phyloP scores from a whole-genome alignment of 768 basidiomycete species.

The Boletellus sp. region DNA sequence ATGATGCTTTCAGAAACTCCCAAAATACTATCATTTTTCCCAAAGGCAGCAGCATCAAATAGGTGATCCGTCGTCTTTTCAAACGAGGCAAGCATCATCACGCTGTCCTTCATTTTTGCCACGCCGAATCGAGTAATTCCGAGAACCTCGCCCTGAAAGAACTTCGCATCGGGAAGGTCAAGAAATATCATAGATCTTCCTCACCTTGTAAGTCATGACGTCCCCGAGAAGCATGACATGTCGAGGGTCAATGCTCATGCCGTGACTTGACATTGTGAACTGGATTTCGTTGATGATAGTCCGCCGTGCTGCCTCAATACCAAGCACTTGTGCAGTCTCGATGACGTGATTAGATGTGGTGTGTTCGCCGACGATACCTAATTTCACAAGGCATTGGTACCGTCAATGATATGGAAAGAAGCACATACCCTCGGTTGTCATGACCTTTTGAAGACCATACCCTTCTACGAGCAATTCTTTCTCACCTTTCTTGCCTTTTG shows the following conservation, averaged over 20 bases:
- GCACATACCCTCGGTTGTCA: conserved; percentile 86
- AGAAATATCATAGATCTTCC: not conserved
- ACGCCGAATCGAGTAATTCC: conserved; percentile 99
- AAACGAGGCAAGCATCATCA: conserved; percentile 97
- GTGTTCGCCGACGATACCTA: conserved; percentile 88
- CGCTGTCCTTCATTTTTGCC: conserved; percentile 99
- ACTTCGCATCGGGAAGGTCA: not conserved
- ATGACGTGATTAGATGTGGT: conserved; percentile 98
- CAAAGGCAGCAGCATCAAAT: conserved; percentile 95
- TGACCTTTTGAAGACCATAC: conserved; percentile 93
- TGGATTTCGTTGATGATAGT: conserved; percentile 98
- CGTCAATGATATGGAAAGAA: not conserved
- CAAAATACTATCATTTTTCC: conserved; percentile 91
- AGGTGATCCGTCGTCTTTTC: conserved; percentile 99
- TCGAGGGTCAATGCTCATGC: conserved; percentile 97
- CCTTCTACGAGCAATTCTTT: conserved; percentile 96
- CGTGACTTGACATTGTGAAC: conserved; percentile 95
- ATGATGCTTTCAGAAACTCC: conserved; percentile 99
- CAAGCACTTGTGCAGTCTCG: conserved; percentile 91
- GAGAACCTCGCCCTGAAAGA: conserved; percentile 83
- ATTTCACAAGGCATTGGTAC: not conserved
- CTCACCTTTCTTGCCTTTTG: conserved; percentile 76
- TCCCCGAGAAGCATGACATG: conserved; percentile 98
- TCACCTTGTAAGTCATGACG: conserved; percentile 96
- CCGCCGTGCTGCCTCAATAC: conserved; percentile 91